Percentiles rank a stretch among this genome's conserved stretches.
These are phyloP conservation scores for Aspergillus caelatus DNA, from an alignment of 2,329 filamentous ascomycete genomes.

Conservation along the genomic window DNA sequence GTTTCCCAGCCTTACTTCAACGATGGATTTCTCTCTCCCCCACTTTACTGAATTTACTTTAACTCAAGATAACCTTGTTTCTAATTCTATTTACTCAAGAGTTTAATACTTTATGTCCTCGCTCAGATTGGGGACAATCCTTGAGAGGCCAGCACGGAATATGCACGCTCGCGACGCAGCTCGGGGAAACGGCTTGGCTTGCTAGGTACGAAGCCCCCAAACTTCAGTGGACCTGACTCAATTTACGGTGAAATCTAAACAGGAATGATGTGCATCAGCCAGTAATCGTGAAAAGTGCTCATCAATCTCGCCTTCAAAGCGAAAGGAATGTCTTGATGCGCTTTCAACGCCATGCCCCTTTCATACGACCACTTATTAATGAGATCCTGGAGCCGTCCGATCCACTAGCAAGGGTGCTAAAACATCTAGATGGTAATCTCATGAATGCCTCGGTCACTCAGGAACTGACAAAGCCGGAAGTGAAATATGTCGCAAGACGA, in stretches of 20 bases:
- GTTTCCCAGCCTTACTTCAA: no score
- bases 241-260: neutral
- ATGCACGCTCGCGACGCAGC: constrained; percentile 6
- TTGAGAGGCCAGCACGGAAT: constrained; percentile 4
- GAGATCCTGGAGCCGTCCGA: constrained; percentile 15
- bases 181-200: constrained; percentile 14
- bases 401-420: neutral
- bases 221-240: neutral
- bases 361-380: constrained; percentile 20
- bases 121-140: neutral
- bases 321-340: constrained; percentile 18
- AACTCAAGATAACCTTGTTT: no score
- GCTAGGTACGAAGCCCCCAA: neutral
- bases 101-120: neutral
- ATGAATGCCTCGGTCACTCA: neutral
- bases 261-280: neutral
- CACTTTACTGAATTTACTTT: no score
- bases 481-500: constrained; percentile 20
- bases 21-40: no score
- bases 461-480: neutral
- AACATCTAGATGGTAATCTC: constrained; percentile 1
- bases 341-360: constrained; percentile 14
- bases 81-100: no score
- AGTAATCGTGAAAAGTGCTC: neutral
- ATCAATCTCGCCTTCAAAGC: constrained; percentile 19